Conservation (phyloP, 345 rosid genomes). For the Cardamine chenopodiifolia region DNA sequence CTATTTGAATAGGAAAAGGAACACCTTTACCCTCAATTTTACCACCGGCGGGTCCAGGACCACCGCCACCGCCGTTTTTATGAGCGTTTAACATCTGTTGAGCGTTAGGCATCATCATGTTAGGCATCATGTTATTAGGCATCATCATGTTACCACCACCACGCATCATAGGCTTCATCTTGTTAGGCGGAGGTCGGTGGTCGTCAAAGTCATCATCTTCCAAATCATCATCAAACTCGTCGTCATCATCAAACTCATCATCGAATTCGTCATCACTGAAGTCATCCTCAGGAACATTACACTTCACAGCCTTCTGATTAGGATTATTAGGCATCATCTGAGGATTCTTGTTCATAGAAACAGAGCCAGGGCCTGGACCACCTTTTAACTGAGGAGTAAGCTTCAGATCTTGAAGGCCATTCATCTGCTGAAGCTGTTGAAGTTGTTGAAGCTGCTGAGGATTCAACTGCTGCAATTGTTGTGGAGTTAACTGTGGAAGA, state of each 20-base stretch:
- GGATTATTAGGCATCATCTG: conserved; percentile 41
- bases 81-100: conserved; percentile 63
- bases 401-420: conserved; percentile 71
- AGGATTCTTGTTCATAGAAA: conserved; percentile 33
- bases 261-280: conserved; percentile 52
- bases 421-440: conserved; percentile 66
- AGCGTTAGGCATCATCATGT: conserved; percentile 55
- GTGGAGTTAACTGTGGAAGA: conserved; percentile 42
- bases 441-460: conserved; percentile 62
- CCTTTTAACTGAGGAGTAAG: conserved; percentile 62
- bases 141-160: conserved; percentile 51
- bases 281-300: conserved; percentile 56
- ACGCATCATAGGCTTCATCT: conserved; percentile 64
- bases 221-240: conserved; percentile 46
- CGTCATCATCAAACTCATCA: conserved; percentile 54
- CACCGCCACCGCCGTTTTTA: conserved; percentile 47
- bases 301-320: conserved; percentile 60
- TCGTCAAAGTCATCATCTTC: conserved; percentile 59
- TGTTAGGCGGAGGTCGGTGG: conserved; percentile 48
- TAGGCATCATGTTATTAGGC: conserved; percentile 58
- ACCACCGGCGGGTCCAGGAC: conserved; percentile 53
- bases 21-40: conserved; percentile 48
- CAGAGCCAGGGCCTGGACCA: conserved; percentile 47
- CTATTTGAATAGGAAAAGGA: conserved; percentile 50
- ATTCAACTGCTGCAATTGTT: conserved; percentile 58